phyloP scores from a whole-genome alignment of 345 rosid species.

The Linum lewisii region DNA sequence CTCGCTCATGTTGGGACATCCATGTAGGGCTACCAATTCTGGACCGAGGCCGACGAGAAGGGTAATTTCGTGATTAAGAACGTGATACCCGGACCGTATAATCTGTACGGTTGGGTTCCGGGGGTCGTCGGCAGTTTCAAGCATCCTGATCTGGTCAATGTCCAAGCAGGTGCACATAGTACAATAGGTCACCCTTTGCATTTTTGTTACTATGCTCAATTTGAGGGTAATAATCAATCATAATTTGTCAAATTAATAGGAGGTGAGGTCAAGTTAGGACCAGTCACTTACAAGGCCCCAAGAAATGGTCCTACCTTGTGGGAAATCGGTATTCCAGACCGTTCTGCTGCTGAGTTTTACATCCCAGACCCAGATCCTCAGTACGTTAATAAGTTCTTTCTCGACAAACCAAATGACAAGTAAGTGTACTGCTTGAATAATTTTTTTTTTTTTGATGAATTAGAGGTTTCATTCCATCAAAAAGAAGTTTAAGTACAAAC shows the following conservation, averaged over 20 bases:
- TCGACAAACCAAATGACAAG: conserved; percentile 23
- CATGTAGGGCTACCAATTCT: conserved; percentile 78
- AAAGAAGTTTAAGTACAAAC: too few species aligned
- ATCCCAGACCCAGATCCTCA: conserved; percentile 55
- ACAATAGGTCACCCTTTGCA: neutral
- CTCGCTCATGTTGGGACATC: neutral
- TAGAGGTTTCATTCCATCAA: too few species aligned
- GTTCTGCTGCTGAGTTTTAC: conserved; percentile 64
- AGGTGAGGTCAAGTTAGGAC: conserved; percentile 28
- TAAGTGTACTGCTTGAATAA: conserved; percentile 2
- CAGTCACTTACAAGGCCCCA: conserved; percentile 46
- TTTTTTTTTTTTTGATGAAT: too few species aligned
- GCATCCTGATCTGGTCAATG: conserved; percentile 22
- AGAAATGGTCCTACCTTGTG: conserved; percentile 71
- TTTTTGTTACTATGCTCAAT: neutral
- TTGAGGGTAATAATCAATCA: neutral
- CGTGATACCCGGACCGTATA: conserved; percentile 49
- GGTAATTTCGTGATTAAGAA: conserved; percentile 55
- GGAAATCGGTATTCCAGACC: conserved; percentile 80
- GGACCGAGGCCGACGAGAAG: conserved; percentile 41
- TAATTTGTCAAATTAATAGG: conserved; percentile 29
- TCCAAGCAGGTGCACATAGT: conserved; percentile 40
- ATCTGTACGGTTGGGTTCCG: conserved; percentile 59
- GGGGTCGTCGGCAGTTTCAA: conserved; percentile 60
- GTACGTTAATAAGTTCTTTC: conserved; percentile 34